phyloP scores from a whole-genome alignment of 768 basidiomycete species.

The Mycena galopus region DNA sequence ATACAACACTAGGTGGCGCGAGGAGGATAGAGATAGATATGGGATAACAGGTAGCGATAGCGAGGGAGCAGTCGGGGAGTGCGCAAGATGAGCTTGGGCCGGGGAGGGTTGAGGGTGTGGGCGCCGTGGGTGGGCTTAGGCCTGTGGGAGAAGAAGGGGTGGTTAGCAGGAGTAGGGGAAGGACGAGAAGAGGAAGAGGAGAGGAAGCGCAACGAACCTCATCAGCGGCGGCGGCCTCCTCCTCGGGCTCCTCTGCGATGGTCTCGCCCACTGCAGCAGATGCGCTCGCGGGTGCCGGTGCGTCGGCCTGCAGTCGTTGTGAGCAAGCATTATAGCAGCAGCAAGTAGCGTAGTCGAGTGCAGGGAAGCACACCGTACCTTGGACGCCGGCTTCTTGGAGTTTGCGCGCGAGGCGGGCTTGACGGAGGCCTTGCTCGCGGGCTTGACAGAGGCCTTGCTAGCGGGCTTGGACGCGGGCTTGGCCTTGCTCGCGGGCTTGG shows the following conservation, averaged over 20 bases:
- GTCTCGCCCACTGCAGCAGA: constrained; percentile 47
- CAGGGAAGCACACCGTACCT: constrained; percentile 22
- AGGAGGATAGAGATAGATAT: constrained; percentile 30
- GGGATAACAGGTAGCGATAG: constrained; percentile 29
- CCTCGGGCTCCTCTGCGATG: constrained; percentile 59
- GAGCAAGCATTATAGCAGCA: constrained; percentile 15
- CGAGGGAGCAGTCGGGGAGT: not conserved
- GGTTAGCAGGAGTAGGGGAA: too few species aligned
- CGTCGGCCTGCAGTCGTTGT: constrained; percentile 47
- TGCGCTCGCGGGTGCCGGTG: constrained; percentile 42
- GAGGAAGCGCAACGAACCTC: constrained; percentile 32
- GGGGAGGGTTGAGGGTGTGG: not conserved
- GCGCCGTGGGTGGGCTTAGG: too few species aligned
- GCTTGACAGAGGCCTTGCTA: constrained; percentile 49
- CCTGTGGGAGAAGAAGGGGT: too few species aligned
- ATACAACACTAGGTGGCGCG: constrained; percentile 27
- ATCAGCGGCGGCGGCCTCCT: constrained; percentile 46
- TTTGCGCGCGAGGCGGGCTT: constrained; percentile 71
- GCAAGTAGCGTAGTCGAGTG: not conserved
- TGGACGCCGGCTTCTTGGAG: constrained; percentile 68
- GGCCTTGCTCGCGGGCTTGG: constrained; percentile 57
- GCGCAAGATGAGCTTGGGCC: not conserved
- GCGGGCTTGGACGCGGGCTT: constrained; percentile 57
- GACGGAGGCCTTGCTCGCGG: constrained; percentile 60
- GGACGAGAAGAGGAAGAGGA: not conserved